phyloP scores from a whole-genome alignment of 2,329 filamentous ascomycete species.

The Setomelanomma holmii region DNA sequence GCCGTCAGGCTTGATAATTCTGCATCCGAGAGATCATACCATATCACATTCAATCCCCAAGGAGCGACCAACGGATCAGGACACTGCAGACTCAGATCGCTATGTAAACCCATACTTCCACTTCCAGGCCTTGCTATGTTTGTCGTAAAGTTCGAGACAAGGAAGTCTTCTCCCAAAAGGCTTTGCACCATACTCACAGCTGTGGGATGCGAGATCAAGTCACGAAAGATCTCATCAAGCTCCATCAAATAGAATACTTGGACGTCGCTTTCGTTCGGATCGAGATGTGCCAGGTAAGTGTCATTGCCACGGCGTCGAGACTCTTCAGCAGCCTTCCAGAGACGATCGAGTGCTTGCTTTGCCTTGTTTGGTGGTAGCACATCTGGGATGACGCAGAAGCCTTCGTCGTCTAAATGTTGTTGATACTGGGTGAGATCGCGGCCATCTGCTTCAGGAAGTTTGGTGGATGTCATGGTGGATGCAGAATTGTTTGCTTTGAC shows the following conservation, averaged over 20 bases:
- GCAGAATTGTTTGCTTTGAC: too few relatives aligned
- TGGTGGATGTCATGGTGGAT: conserved; percentile 13
- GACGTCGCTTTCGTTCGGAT: conserved; percentile 39
- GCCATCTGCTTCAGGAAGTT: conserved; percentile 14
- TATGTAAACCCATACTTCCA: conserved; percentile 38
- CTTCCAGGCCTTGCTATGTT: conserved; percentile 47
- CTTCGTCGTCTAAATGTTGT: conserved; percentile 28
- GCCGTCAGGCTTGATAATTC: too few relatives aligned
- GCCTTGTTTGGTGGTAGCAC: conserved; percentile 26
- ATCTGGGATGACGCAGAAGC: conserved; percentile 29
- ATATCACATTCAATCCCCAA: conserved; percentile 35
- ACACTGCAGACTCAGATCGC: conserved; percentile 42
- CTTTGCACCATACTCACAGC: conserved; percentile 36
- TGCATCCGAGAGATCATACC: too few relatives aligned
- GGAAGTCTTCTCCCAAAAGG: conserved; percentile 37
- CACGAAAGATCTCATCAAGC: conserved; percentile 37
- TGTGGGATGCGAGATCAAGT: conserved; percentile 35
- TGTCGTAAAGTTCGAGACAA: conserved; percentile 47
- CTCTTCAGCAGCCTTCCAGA: conserved; percentile 36
- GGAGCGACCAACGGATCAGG: conserved; percentile 42
- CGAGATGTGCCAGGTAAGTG: conserved; percentile 31
- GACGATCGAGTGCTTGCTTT: conserved; percentile 20
- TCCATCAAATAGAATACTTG: conserved; percentile 43
- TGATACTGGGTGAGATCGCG: conserved; percentile 10
- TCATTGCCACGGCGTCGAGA: conserved; percentile 27